These are phyloP conservation scores for Eutrema salsugineum DNA, from an alignment of 441 rosid species.

Conservation along the genomic window DNA sequence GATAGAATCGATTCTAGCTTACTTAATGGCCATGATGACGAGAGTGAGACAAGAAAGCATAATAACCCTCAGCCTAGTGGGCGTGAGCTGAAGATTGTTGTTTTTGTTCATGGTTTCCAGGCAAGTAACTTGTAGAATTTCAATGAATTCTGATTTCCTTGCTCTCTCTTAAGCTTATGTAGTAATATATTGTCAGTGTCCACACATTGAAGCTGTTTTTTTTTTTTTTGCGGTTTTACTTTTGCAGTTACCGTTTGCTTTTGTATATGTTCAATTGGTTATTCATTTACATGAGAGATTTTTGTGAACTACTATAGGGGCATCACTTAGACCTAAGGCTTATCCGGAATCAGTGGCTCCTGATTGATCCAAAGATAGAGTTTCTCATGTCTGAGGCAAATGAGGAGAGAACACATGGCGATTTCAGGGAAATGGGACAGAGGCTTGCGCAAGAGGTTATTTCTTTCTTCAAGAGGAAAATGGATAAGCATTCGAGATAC, in stretches of 20 bases:
- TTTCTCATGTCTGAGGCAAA: conserved; percentile 97
- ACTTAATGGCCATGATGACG: conserved; percentile 28
- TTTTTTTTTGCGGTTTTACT: background rate
- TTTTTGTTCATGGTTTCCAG: conserved; percentile 99
- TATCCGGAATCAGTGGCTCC: conserved; percentile 95
- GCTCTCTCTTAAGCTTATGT: background rate
- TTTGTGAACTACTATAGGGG: conserved; percentile 44
- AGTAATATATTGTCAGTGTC: background rate
- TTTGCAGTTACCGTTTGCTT: background rate
- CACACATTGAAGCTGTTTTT: background rate
- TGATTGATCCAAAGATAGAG: conserved; percentile 86
- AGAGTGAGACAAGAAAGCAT: conserved; percentile 35
- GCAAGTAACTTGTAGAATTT: conserved; percentile 37
- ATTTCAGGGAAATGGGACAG: conserved; percentile 91
- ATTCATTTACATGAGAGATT: background rate
- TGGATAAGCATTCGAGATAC: conserved; percentile 72
- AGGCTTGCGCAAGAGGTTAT: conserved; percentile 88
- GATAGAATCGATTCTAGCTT: conserved; percentile 51
- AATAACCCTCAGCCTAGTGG: conserved; percentile 33
- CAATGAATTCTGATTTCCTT: background rate
- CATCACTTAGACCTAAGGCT: conserved; percentile 96
- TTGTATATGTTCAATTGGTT: background rate
- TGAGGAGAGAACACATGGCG: conserved; percentile 89
- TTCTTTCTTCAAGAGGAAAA: conserved; percentile 70
- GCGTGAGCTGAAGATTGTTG: conserved; percentile 66